Evolutionary conservation across 345 rosid genomes (phyloP).

Genomic region (Dipteronia sinensis): DNA sequence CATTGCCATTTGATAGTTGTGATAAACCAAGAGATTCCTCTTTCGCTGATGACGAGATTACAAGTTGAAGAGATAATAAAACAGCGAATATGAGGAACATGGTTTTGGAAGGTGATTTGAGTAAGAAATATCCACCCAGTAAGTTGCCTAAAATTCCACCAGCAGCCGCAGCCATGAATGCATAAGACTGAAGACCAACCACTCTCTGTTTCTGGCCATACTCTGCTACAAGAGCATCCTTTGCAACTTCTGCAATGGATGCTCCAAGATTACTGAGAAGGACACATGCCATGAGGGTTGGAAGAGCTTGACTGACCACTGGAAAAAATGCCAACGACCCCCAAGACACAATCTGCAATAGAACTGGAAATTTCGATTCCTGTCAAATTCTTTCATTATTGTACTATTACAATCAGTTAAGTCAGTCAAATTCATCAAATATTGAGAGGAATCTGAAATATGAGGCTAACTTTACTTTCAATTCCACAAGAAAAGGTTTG

Average conservation of each 20-base stretch:
- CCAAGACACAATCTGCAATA: conserved; percentile 84
- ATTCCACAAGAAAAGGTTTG: conserved; percentile 1
- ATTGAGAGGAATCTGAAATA: conserved; percentile 5
- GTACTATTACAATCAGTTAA: background rate
- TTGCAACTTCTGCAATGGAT: conserved; percentile 81
- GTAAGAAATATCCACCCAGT: conserved; percentile 66
- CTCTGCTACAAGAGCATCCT: conserved; percentile 90
- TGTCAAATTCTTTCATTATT: conserved; percentile 6
- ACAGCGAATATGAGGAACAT: conserved; percentile 59
- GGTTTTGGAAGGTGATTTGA: conserved; percentile 45
- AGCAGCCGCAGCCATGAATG: conserved; percentile 80
- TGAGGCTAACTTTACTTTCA: background rate
- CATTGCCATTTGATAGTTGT: conserved; percentile 25
- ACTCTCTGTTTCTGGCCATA: conserved; percentile 61
- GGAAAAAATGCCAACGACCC: conserved; percentile 68
- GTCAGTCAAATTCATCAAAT: background rate
- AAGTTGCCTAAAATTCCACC: conserved; percentile 88
- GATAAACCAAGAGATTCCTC: conserved; percentile 67
- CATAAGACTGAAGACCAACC: conserved; percentile 75
- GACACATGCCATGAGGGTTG: conserved; percentile 60
- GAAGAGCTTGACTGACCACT: conserved; percentile 60
- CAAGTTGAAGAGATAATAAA: conserved; percentile 60
- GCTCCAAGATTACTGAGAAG: conserved; percentile 84
- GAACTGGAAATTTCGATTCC: conserved; percentile 42
- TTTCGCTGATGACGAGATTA: conserved; percentile 43